Evolutionary conservation across 2,329 filamentous ascomycete species (phyloP), one percentile per base, ranked within the genome.

Genomic region (Cadophora luteo-olivacea): DNA sequence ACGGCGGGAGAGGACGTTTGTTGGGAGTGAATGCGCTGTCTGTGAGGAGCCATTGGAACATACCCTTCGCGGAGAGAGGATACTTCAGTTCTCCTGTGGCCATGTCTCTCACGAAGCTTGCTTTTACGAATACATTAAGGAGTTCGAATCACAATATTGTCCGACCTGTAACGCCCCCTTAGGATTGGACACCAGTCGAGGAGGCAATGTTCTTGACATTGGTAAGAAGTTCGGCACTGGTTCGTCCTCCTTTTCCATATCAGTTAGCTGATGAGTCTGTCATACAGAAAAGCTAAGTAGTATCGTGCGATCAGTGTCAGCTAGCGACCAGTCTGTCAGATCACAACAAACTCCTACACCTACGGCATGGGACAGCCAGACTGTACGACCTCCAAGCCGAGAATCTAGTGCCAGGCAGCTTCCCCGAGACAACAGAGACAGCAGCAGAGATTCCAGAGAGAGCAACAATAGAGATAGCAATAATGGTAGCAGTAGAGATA

Each of bases 101-200:
- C 96, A 99, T 81, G 95, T 99, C 69, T 94, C 95, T 12, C 96
- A 99, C 79, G 96, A 98, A 80, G 96, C 95, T 45, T 99, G 96
- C 81, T 98, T 99, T 79, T 98, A 98, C 82, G 96, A 99, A 81
- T 97, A 97, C 78, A 97, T 99, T 75, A 92, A 93, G 77, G 95
- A 97, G 77, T 92, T 95, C 68, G 94, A 98, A 74, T 92, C 92
- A 64, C 94, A 98, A 77, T 94, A 93, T 77, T 99, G 96, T 81
- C 96, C 96, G 33, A 92, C 92, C 72, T 99, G 96, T 81, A 92
- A 97, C 83, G 92, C 94, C 72, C 94, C 96, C 24, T 83, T 99
- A 64, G 93, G 94, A 70, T 84, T 99, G 54, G 96, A 99, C 81
- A 91, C 94, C 7, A 97, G 93, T 79, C 88, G 96, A 72, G 94